Evolutionary conservation across 331 rosid genomes (phyloP).

Genomic region (Ulmus americana): DNA sequence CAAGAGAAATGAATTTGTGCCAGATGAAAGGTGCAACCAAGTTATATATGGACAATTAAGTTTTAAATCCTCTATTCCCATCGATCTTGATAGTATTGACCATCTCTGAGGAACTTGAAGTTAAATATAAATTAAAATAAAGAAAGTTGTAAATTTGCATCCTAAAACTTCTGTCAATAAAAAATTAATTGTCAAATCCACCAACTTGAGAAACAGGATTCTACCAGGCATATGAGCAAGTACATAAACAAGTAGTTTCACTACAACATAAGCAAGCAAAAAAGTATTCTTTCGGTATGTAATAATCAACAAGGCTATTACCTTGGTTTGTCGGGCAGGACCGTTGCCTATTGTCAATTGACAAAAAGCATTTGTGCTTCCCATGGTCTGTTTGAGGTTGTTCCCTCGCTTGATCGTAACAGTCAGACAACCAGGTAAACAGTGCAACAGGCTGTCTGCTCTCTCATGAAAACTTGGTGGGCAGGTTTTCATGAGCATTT

Average conservation of each 20-base stretch:
- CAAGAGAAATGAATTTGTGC: constrained; percentile 1
- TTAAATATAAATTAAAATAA: too few relatives aligned
- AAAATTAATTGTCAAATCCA: constrained; percentile 10
- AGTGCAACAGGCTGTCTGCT: constrained; percentile 85
- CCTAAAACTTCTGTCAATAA: not conserved
- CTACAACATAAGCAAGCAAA: not conserved
- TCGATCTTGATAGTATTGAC: not conserved
- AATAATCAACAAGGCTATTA: constrained; percentile 18
- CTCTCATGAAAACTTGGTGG: constrained; percentile 97
- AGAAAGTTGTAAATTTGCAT: not conserved
- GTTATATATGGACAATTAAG: not conserved
- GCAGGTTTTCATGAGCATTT: constrained; percentile 95
- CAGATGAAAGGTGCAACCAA: constrained; percentile 2
- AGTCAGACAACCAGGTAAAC: constrained; percentile 99
- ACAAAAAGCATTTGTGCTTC: constrained; percentile 91
- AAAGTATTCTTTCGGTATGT: too few relatives aligned
- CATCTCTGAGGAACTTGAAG: not conserved
- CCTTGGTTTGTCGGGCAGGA: constrained; percentile 97
- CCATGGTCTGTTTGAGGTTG: constrained; percentile 92
- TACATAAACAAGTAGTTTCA: constrained; percentile 18
- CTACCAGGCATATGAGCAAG: constrained; percentile 11
- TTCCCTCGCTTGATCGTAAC: constrained; percentile 87
- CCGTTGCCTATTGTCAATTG: constrained; percentile 79
- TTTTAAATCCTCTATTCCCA: not conserved
- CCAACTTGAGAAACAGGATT: constrained; percentile 4